A percentile compares a stretch with the other conserved stretches of the same genome.
Evolutionary conservation across 2,329 filamentous ascomycete genomes (phyloP).

Genomic region (Colletotrichum nymphaeae): DNA sequence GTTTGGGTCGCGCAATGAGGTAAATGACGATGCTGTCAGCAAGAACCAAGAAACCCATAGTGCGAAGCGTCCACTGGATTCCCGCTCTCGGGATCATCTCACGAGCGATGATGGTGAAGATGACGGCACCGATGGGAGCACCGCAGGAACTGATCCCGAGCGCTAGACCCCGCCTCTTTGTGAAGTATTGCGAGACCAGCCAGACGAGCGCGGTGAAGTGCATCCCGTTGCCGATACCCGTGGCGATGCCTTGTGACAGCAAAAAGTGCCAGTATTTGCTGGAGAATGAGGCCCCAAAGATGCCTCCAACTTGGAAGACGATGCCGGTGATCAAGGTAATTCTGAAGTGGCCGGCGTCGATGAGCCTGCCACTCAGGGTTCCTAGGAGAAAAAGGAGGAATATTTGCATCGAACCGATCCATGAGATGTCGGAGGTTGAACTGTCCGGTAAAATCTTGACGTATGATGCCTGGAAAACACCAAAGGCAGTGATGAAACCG

Average conservation of each 20-base stretch:
- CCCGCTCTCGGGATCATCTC: constrained; percentile 63
- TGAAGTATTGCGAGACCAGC: constrained; percentile 70
- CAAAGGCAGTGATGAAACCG: constrained; percentile 59
- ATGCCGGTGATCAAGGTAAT: constrained; percentile 52
- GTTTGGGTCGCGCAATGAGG: constrained; percentile 19
- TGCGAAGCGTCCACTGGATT: constrained; percentile 69
- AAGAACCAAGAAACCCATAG: constrained; percentile 76
- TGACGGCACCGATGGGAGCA: constrained; percentile 62
- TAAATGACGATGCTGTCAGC: constrained; percentile 57
- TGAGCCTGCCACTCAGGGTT: constrained; percentile 54
- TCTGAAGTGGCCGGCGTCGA: constrained; percentile 57
- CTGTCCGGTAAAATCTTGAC: constrained; percentile 42
- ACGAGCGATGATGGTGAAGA: constrained; percentile 65
- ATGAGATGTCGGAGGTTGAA: constrained; percentile 53
- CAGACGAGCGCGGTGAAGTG: constrained; percentile 67
- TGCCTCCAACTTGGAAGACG: constrained; percentile 51
- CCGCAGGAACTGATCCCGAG: constrained; percentile 69
- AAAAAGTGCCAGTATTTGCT: constrained; percentile 61
- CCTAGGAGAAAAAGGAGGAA: constrained; percentile 56
- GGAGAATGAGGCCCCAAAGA: constrained; percentile 57
- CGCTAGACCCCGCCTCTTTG: constrained; percentile 62
- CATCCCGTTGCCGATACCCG: constrained; percentile 62
- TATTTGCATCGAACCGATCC: constrained; percentile 59
- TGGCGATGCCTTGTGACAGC: constrained; percentile 64
- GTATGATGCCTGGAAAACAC: constrained; percentile 58